These are phyloP conservation scores for Exophiala oligosperma DNA, from an alignment of 2,329 filamentous ascomycete genomes.

Conservation along the genomic window DNA sequence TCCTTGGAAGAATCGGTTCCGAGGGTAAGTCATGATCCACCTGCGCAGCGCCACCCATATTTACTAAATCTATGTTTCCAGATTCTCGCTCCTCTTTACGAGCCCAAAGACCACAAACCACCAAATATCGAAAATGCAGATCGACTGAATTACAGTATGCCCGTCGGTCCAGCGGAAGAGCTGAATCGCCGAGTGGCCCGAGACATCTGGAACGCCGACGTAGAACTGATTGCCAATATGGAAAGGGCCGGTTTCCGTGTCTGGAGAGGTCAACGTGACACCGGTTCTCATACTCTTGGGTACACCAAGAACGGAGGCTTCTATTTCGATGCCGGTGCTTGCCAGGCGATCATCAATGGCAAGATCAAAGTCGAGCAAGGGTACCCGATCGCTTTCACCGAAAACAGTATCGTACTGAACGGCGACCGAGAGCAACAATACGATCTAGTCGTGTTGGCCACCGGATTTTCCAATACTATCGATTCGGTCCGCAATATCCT, in stretches of 20 bases:
- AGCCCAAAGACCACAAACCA: conserved; percentile 9
- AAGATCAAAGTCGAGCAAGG: conserved; percentile 33
- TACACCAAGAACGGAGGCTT: conserved; percentile 13
- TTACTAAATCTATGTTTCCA: neutral
- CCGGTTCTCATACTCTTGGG: conserved; percentile 32
- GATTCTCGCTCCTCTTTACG: conserved; percentile 11
- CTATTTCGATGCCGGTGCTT: conserved; percentile 36
- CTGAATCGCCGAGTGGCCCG: conserved; percentile 1
- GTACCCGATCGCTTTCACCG: conserved; percentile 30
- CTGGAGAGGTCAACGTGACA: conserved; percentile 39
- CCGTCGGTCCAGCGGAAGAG: conserved; percentile 7
- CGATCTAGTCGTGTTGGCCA: conserved; percentile 35
- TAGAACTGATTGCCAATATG: conserved; percentile 10
- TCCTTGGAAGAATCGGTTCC: conserved; percentile 7
- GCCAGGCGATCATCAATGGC: conserved; percentile 33
- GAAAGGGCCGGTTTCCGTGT: conserved; percentile 1
- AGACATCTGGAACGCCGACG: conserved; percentile 12
- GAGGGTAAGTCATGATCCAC: neutral
- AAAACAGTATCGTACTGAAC: conserved; percentile 36
- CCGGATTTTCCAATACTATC: conserved; percentile 32
- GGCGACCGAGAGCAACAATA: conserved; percentile 36
- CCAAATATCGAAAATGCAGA: conserved; percentile 10
- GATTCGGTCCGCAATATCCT: conserved; percentile 30
- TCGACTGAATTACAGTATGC: conserved; percentile 6
- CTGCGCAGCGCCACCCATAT: too few species aligned